Base-by-base conservation (phyloP, 2,329 filamentous ascomycete species). In the Ilyonectria sp. region DNA sequence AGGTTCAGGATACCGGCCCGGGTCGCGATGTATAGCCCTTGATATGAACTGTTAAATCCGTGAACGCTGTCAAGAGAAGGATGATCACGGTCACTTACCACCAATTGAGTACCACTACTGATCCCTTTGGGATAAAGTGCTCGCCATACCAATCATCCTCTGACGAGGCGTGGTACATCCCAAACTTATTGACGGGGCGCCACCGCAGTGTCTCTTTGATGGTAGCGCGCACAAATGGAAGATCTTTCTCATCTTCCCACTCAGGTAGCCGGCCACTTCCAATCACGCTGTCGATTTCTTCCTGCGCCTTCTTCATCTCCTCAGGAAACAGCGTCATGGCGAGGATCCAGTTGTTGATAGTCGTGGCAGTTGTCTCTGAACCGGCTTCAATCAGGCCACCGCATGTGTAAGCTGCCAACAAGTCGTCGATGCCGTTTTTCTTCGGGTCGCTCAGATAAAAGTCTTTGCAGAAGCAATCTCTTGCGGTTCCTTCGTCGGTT, bases 171-270 rank as follows among this genome's bases (percentile, higher is more conserved):
- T 73, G 71, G 10, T 66, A 64, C 46, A 70, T 61, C 13, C 69
- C 69, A 33, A 66, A 60, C 31, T 70, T 70, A n/a, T 17, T 68
- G 10, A 78, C 75, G 0, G 83, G 81, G 35, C 82, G 78, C 79
- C 81, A 86, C 5, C 84, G 76, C 23, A 83, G 71, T 0, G 77
- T 76, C 71, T 87, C 84, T 55, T 85, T 84, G 55, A 84, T 76
- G 15, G 82, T 70, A 43, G 79, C 80, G 15, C 78, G 72, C 4
- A 86, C 74, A 70, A 85, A 86, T 0, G 82, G 84, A 2, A 86
- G 71, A 4, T 78, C 70, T 2, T 71, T 57, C 40, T 80, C 78
- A 58, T 86, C 83, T 0, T 76, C 71, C 70, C 79, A 81, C 1
- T 64, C 73, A 0, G 83, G 84, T 9, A 80, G 60, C 3, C 83